phyloP scores from a whole-genome alignment of 2,329 filamentous ascomycete genomes.

The Hortaea sp. region DNA sequence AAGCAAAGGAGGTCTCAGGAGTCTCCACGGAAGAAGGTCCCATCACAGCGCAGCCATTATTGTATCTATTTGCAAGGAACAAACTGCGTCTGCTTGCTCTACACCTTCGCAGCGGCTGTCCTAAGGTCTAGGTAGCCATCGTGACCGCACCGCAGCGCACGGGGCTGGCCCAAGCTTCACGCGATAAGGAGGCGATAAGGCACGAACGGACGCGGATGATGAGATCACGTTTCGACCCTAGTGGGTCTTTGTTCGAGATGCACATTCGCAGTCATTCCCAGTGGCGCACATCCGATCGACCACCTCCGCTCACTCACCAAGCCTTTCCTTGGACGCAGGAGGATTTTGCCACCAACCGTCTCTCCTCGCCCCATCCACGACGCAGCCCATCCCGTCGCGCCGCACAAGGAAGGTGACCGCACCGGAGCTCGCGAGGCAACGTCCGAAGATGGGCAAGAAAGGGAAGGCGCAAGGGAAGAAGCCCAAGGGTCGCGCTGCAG shows the following conservation, averaged over 20 bases:
- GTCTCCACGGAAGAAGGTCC: too few relatives aligned
- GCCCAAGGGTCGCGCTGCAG: conserved; percentile 7
- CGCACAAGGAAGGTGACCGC: background rate
- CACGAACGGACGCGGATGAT: background rate
- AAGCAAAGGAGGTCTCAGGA: too few relatives aligned
- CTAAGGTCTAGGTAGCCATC: too few relatives aligned
- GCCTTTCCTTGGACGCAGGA: background rate
- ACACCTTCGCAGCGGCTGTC: too few relatives aligned
- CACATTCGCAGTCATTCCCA: too few relatives aligned
- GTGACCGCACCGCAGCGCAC: too few relatives aligned
- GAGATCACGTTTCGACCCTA: background rate
- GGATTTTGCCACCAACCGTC: background rate
- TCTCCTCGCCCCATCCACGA: background rate
- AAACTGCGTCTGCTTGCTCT: too few relatives aligned
- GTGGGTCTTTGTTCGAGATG: conserved; percentile 1
- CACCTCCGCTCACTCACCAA: background rate
- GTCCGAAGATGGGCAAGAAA: conserved; percentile 12
- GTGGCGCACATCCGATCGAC: too few relatives aligned
- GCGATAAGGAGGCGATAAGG: too few relatives aligned
- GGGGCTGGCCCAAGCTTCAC: too few relatives aligned
- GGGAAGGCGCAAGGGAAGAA: conserved; percentile 7
- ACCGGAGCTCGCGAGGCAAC: background rate
- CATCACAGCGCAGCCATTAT: too few relatives aligned
- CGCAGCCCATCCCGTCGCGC: background rate
- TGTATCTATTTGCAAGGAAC: too few relatives aligned